Percentiles rank a stretch among this genome's conserved stretches.
phyloP scores from a whole-genome alignment of 495 filamentous ascomycete species.

The Aspergillus funiculosus region DNA sequence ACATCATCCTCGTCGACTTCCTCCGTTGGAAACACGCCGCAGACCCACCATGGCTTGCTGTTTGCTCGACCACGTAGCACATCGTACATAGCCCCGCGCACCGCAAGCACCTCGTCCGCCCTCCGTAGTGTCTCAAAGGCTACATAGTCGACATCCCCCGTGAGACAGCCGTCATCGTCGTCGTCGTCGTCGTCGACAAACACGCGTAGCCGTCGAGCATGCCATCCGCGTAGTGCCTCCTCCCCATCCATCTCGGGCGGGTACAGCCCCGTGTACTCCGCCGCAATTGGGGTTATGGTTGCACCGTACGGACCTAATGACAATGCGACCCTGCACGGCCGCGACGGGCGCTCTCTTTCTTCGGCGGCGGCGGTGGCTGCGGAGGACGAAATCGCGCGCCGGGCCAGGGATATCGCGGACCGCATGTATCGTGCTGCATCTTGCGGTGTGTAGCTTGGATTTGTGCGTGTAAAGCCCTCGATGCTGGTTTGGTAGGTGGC shows the following conservation, averaged over 20 bases:
- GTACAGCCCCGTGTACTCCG: conserved; percentile 60
- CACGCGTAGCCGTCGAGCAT: conserved; percentile 45
- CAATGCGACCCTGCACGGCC: conserved; percentile 35
- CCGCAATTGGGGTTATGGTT: conserved; percentile 51
- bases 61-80: conserved; percentile 12
- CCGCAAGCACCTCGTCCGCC: conserved; percentile 53
- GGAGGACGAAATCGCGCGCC: conserved; percentile 15
- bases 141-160: conserved; percentile 41
- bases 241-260: conserved; percentile 38
- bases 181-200: conserved; percentile 36
- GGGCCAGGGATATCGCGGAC: conserved; percentile 22
- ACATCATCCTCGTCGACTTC: conserved; percentile 39
- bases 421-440: conserved; percentile 21
- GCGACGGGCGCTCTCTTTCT: conserved; percentile 18
- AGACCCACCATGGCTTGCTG: conserved; percentile 50
- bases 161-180: conserved; percentile 10
- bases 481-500: conserved; percentile 60
- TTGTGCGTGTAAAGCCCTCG: conserved; percentile 47
- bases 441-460: conserved; percentile 6
- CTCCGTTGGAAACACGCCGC: conserved; percentile 53
- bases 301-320: conserved; percentile 61
- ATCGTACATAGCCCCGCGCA: conserved; percentile 42
- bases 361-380: conserved; percentile 32
- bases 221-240: conserved; percentile 47
- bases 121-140: conserved; percentile 61